phyloP scores from a whole-genome alignment of 2,329 filamentous ascomycete genomes.

The Penicillium griseofulvum region DNA sequence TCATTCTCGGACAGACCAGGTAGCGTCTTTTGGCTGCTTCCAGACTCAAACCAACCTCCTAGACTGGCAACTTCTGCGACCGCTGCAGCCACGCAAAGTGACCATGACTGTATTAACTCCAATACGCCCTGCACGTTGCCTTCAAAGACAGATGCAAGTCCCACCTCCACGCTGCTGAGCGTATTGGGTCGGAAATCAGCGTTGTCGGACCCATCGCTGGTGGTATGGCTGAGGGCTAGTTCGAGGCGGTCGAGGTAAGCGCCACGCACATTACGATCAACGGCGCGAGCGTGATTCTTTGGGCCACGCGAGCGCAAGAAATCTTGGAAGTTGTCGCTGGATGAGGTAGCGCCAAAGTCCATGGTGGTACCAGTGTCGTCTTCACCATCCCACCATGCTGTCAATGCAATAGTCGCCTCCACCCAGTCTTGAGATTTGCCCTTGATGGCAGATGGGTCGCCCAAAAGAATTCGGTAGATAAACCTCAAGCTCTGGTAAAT shows the following conservation, averaged over 20 bases:
- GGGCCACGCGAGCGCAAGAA: constrained; percentile 25
- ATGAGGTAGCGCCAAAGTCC: constrained; percentile 22
- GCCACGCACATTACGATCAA: constrained; percentile 56
- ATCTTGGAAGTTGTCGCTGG: constrained; percentile 16
- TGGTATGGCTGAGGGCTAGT: constrained; percentile 64
- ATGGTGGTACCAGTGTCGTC: constrained; percentile 51
- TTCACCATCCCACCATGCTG: constrained; percentile 91
- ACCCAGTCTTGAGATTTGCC: constrained; percentile 84
- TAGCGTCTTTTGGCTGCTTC: constrained; percentile 54
- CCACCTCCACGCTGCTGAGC: constrained; percentile 73
- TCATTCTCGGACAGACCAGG: constrained; percentile 74
- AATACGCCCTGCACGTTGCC: constrained; percentile 75
- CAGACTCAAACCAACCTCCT: constrained; percentile 74
- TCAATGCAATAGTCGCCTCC: constrained; percentile 77
- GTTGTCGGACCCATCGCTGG: constrained; percentile 62
- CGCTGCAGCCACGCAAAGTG: constrained; percentile 71
- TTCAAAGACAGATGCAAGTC: constrained; percentile 77
- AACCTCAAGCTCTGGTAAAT: constrained; percentile 81
- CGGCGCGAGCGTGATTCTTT: constrained; percentile 42
- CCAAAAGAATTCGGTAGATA: constrained; percentile 77
- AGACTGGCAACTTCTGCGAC: constrained; percentile 81
- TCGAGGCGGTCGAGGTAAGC: constrained; percentile 73
- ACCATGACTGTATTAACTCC: constrained; percentile 73
- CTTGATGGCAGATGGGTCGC: constrained; percentile 71
- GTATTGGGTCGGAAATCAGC: constrained; percentile 69